Percentiles rank a stretch among this genome's conserved stretches.
These are phyloP conservation scores for Drosera spatulata DNA, from an alignment of 179 eudicot genomes.

Conservation along the genomic window DNA sequence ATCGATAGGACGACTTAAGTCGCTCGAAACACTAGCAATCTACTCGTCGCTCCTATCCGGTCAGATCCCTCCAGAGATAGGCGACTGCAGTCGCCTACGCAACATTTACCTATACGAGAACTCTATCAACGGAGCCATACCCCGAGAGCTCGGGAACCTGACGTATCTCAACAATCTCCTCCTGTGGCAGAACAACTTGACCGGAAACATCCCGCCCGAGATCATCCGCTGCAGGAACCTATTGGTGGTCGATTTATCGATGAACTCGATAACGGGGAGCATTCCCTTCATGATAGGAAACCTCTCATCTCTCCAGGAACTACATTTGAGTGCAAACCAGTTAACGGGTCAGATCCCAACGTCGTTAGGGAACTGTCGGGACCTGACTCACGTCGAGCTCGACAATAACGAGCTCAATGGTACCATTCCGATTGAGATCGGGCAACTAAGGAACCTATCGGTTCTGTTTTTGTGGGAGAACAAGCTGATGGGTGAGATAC, in stretches of 20 bases:
- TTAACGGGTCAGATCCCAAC: slow-evolving; percentile 66
- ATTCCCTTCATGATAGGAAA: slow-evolving; percentile 63
- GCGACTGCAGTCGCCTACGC: slow-evolving; percentile 51
- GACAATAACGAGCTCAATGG: slow-evolving; percentile 84
- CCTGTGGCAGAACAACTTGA: slow-evolving; percentile 76
- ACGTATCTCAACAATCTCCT: slow-evolving; percentile 46
- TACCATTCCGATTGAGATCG: slow-evolving; percentile 59
- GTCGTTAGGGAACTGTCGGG: slow-evolving; percentile 49
- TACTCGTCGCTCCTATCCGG: slow-evolving; percentile 86
- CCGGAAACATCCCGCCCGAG: slow-evolving; percentile 69
- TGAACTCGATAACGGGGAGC: slow-evolving; percentile 64
- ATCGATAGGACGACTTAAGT: slow-evolving; percentile 57
- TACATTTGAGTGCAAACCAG: slow-evolving; percentile 71
- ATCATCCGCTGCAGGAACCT: slow-evolving; percentile 39
- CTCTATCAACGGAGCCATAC: slow-evolving; percentile 70
- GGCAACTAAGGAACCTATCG: slow-evolving; percentile 44
- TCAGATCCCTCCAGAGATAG: slow-evolving; percentile 72
- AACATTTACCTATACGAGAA: slow-evolving; percentile 77
- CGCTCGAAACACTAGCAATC: slow-evolving; percentile 63
- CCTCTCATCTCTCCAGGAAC: slow-evolving; percentile 45
- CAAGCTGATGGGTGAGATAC: slow-evolving; percentile 66
- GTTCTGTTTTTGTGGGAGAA: slow-evolving; percentile 77
- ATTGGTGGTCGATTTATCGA: slow-evolving; percentile 47
- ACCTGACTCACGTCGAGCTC: slow-evolving; percentile 66
- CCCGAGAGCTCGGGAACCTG: slow-evolving; percentile 44